Evolutionary conservation across 2,329 filamentous ascomycete species (phyloP).

Genomic region (Monosporascus sp.): DNA sequence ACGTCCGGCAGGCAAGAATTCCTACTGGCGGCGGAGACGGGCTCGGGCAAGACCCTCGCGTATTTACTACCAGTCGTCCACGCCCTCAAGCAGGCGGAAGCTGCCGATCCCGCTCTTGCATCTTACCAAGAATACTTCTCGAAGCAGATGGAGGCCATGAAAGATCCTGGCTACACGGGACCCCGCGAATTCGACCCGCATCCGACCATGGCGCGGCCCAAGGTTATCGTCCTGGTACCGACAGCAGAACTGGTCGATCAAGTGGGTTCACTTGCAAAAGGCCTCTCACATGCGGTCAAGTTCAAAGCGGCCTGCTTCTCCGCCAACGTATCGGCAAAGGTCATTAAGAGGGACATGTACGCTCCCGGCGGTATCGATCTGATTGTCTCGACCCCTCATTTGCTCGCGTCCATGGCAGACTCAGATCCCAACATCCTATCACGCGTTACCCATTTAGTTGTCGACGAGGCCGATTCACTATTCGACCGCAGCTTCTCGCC

Average conservation of each 20-base stretch:
- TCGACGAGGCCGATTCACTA: constrained; percentile 95
- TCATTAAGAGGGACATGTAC: constrained; percentile 83
- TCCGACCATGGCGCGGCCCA: constrained; percentile 71
- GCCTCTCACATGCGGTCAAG: constrained; percentile 77
- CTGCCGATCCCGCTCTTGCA: constrained; percentile 51
- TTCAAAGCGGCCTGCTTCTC: constrained; percentile 82
- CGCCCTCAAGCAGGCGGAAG: constrained; percentile 73
- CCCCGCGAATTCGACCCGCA: constrained; percentile 65
- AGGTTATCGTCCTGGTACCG: constrained; percentile 81
- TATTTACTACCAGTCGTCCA: constrained; percentile 84
- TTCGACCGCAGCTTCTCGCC: constrained; percentile 89
- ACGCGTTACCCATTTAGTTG: constrained; percentile 80
- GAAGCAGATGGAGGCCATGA: constrained; percentile 52
- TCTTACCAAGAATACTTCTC: constrained; percentile 51
- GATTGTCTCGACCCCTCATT: constrained; percentile 80
- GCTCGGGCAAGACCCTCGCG: constrained; percentile 92
- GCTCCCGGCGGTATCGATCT: constrained; percentile 76
- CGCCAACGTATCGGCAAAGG: constrained; percentile 66
- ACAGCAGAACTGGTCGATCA: constrained; percentile 89
- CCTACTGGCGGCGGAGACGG: constrained; percentile 89
- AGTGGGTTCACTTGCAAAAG: constrained; percentile 75
- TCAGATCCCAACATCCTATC: constrained; percentile 88
- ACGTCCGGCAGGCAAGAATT: constrained; percentile 48
- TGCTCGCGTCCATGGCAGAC: constrained; percentile 82
- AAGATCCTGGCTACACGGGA: constrained; percentile 47